Base-by-base conservation (phyloP, 768 basidiomycete species). In the Leucocoprinus sp. region DNA sequence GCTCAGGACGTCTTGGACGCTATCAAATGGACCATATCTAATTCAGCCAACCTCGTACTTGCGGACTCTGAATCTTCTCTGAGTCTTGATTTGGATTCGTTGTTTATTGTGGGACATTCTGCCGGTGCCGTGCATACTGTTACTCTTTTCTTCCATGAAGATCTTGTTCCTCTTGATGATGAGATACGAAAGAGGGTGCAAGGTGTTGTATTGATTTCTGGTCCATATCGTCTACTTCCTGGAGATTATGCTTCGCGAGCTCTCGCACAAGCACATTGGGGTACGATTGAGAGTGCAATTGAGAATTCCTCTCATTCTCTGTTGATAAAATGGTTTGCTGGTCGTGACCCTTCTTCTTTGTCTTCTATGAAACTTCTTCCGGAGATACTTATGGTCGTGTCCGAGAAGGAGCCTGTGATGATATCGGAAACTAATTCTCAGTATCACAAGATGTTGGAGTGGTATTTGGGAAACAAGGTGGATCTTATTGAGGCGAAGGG, bases 1-100 rank as follows among this genome's bases (percentile, higher is more conserved):
- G 70, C 69, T 0, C 68, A 77, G 51, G 82, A 84, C 54, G 55
- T 83, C 5, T 72, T 72, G 9, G 78, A 82, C 50, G 80, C 82
- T 8, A 54, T 81, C 5, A 53, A 66, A 17, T 84, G 80, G 78
- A 60, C 70, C 22, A 50, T 73, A 45, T 33, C 64, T 27, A 58
- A 80, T 45, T 42, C 60, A 0, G 53, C 62, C 8, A 28, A 57
- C 8, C 60, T 71, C 8, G 55, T 51, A 4, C n/a, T n/a, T n/a
- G 52, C 58, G n/a, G 45, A 57, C 1, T 53, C 51, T 27, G 26
- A 11, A 27, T 27, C 26, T 11, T 27, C 26, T 27, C 26, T 11
- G 12, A 52, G 55, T 17, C 65, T 74, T 0, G 73, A 78, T 52
- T 54, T 64, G 4, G 57, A 67, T 5, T 56, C 54, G 8, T 55